Conservation (phyloP, 2,329 filamentous ascomycete species). For the Colletotrichum gigasporum region DNA sequence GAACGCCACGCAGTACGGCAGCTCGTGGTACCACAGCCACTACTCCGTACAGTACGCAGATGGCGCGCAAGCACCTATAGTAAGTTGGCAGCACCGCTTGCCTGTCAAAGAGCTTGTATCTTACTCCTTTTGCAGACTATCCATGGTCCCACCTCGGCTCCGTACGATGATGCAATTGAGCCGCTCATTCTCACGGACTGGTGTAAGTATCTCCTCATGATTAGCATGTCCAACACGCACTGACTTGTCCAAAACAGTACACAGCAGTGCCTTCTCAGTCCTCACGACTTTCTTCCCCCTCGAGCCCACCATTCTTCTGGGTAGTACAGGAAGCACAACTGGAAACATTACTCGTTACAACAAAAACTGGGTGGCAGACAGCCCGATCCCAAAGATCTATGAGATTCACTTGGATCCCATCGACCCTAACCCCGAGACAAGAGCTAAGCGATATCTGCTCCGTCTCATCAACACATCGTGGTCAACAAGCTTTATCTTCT, state of each 20-base stretch:
- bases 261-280: conserved; percentile 4
- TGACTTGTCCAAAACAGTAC: no score
- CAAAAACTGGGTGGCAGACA: neutral
- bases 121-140: conserved; percentile 18
- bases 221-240: no score
- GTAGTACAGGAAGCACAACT: neutral
- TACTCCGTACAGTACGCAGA: conserved; percentile 55
- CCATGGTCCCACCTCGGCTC: conserved; percentile 27
- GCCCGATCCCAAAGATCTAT: neutral
- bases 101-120: neutral
- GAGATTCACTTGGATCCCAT: conserved; percentile 10
- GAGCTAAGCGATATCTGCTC: conserved; percentile 44
- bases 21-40: conserved; percentile 52
- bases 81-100: conserved; percentile 36
- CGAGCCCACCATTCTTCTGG: neutral
- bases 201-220: no score
- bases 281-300: neutral
- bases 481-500: conserved; percentile 44
- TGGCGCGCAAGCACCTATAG: conserved; percentile 63
- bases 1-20: conserved; percentile 48
- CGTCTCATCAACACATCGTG: conserved; percentile 45
- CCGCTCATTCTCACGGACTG: conserved; percentile 33
- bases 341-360: conserved; percentile 3
- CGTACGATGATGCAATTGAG: conserved; percentile 29
- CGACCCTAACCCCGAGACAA: neutral